These are phyloP conservation scores for Tricholomella constricta DNA, from an alignment of 768 basidiomycete species.

Conservation along the genomic window DNA sequence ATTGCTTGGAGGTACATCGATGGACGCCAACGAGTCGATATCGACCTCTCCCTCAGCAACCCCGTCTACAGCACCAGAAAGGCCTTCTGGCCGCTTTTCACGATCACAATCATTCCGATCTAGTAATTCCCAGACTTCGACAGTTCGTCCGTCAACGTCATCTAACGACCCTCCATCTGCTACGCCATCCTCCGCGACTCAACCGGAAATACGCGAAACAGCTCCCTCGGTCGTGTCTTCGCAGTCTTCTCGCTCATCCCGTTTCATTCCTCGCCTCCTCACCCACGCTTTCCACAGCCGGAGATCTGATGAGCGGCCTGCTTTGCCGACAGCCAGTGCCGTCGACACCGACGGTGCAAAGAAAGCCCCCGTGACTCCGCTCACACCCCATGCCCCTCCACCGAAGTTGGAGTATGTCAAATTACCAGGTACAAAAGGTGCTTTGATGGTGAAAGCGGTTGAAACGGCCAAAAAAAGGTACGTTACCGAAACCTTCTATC, in stretches of 20 bases:
- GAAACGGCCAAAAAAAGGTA: constrained; percentile 91
- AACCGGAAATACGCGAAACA: constrained; percentile 23
- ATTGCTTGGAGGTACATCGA: constrained; percentile 39
- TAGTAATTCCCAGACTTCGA: constrained; percentile 32
- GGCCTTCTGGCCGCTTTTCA: constrained; percentile 28
- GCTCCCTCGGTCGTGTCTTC: constrained; percentile 30
- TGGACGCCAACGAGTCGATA: constrained; percentile 26
- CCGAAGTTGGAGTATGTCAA: constrained; percentile 92
- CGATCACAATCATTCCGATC: constrained; percentile 47
- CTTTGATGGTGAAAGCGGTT: constrained; percentile 80
- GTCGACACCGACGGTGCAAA: constrained; percentile 43
- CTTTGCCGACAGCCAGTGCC: constrained; percentile 37
- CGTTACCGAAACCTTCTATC: constrained; percentile 14
- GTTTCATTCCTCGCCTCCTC: constrained; percentile 73
- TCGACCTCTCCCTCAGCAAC: constrained; percentile 18
- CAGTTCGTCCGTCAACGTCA: constrained; percentile 27
- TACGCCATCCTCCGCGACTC: constrained; percentile 22
- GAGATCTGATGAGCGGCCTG: constrained; percentile 57
- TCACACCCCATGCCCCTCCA: constrained; percentile 58
- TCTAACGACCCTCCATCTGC: constrained; percentile 25
- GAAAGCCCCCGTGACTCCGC: constrained; percentile 30
- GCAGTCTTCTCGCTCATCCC: constrained; percentile 48
- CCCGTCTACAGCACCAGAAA: constrained; percentile 27
- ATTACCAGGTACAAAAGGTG: constrained; percentile 87
- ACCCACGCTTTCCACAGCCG: constrained; percentile 62